Base-by-base conservation (phyloP, 2,329 filamentous ascomycete genomes). In the Neospermospora avenae region DNA sequence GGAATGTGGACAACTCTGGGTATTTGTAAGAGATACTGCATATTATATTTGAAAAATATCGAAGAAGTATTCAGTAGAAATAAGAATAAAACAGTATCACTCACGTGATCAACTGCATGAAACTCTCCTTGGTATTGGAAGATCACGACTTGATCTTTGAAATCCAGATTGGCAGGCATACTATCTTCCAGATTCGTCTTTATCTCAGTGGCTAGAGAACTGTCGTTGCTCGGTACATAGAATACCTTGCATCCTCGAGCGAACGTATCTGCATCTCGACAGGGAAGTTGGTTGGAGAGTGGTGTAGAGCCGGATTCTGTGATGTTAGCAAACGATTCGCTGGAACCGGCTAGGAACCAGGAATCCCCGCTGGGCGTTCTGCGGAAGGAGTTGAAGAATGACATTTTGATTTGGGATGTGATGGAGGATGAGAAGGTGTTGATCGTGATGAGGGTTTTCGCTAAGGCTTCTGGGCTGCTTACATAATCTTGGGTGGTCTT, bases 81-180 rank as follows among this genome's bases (percentile, higher is more conserved):
- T 20, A 8, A 11, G 35, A 51, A 20, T 22, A 3, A 20, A 35
- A n/a, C 28, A 13, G 49, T 56, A 64, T 25, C 16, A 73, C 81
- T 77, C 68, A 88, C 86, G 75, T 89, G 86, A 60, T 90, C 85
- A 22, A 89, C 76, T 0, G 87, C 87, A 67, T 89, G 81, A n/a
- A 89, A 77, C 61, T 81, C 84, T 3, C 81, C 83, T 55, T 79
- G 49, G 46, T 87, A 87, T 64, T 79, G 79, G 63, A 89, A 90
- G 0, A 90, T 78, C 18, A 90, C 76, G 0, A 89, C 83, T 67
- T 89, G 86, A 58, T 87, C 78, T 48, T 77, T 78, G 2, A 65
- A 52, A 2, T 77, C 74, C 3, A 65, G 48, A 2, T 77, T 73
- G 3, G 72, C 71, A 1, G 68, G 45, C 2, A 25, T 24, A 18